Conservation (phyloP, 2,329 filamentous ascomycete species). For the Cercospora zeae-maydis region DNA sequence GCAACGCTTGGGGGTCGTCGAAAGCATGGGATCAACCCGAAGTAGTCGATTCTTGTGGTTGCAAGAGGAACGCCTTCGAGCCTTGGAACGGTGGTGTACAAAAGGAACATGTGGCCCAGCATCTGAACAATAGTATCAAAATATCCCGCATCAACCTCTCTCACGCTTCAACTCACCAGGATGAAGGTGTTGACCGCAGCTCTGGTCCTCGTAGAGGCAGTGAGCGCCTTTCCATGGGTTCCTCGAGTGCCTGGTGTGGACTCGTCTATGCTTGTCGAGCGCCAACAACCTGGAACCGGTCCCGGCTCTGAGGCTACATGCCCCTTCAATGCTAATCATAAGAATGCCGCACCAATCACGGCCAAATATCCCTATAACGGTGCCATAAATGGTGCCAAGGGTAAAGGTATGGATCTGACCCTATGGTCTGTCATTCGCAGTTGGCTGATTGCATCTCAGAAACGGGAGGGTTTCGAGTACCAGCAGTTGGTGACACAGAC, state of each 20-base stretch:
- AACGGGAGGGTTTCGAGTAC: constrained; percentile 45
- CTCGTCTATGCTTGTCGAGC: constrained; percentile 32
- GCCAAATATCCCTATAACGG: constrained; percentile 43
- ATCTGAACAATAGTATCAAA: not conserved
- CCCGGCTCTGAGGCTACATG: constrained; percentile 34
- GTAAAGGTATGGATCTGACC: constrained; percentile 26
- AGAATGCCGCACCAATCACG: constrained; percentile 37
- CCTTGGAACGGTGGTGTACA: not conserved
- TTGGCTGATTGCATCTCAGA: constrained; percentile 17
- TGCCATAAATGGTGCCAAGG: constrained; percentile 43
- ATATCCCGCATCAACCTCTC: not conserved
- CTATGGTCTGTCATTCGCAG: not conserved
- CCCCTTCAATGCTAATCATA: constrained; percentile 41
- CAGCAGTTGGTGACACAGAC: constrained; percentile 41
- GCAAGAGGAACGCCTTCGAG: not conserved
- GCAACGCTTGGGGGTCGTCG: not conserved
- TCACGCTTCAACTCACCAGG: constrained; percentile 14
- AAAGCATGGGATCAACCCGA: not conserved
- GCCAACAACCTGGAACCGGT: constrained; percentile 35
- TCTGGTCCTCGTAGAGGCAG: constrained; percentile 24
- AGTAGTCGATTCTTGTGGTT: not conserved
- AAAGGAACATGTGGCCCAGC: not conserved
- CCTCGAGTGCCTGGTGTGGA: constrained; percentile 38
- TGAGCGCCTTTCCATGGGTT: constrained; percentile 42
- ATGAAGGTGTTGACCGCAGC: constrained; percentile 25